phyloP scores from a whole-genome alignment of 2,329 filamentous ascomycete species.

The Arthrobotrys entomopaga region DNA sequence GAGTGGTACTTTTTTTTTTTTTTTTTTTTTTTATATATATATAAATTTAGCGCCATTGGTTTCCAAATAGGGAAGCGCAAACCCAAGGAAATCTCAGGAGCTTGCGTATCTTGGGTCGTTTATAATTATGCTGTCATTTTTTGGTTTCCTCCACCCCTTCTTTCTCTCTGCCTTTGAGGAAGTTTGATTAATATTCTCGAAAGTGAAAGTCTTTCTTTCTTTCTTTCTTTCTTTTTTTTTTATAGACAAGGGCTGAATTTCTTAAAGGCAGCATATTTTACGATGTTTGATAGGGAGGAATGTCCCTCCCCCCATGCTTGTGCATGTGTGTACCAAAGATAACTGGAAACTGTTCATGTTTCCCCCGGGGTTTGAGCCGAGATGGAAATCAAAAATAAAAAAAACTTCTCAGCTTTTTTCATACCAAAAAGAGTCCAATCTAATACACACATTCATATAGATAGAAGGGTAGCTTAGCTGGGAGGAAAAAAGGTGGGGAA shows the following conservation, averaged over 20 bases:
- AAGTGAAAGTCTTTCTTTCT: too few relatives aligned
- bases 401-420: too few relatives aligned
- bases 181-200: conserved; percentile 2
- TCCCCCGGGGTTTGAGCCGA: not conserved
- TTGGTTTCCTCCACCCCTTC: not conserved
- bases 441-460: not conserved
- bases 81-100: conserved; percentile 34
- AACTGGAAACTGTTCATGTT: conserved; percentile 5
- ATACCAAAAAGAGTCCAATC: conserved; percentile 18
- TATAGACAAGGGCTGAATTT: conserved; percentile 17
- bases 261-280: not conserved
- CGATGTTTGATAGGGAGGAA: conserved; percentile 9
- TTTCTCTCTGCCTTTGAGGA: not conserved
- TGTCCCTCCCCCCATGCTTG: conserved; percentile 18
- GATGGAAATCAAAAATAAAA: not conserved
- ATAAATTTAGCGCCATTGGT: conserved; percentile 35
- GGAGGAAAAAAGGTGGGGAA: too few relatives aligned
- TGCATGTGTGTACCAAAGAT: conserved; percentile 26
- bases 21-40: too few relatives aligned
- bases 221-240: conserved; percentile 10
- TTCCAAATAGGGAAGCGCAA: conserved; percentile 48
- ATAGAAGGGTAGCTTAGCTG: too few relatives aligned
- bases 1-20: not conserved
- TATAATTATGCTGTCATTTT: not conserved
- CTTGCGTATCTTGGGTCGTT: not conserved